phyloP scores from a whole-genome alignment of 2,329 filamentous ascomycete genomes.

The Hirsutella minnesotensis region DNA sequence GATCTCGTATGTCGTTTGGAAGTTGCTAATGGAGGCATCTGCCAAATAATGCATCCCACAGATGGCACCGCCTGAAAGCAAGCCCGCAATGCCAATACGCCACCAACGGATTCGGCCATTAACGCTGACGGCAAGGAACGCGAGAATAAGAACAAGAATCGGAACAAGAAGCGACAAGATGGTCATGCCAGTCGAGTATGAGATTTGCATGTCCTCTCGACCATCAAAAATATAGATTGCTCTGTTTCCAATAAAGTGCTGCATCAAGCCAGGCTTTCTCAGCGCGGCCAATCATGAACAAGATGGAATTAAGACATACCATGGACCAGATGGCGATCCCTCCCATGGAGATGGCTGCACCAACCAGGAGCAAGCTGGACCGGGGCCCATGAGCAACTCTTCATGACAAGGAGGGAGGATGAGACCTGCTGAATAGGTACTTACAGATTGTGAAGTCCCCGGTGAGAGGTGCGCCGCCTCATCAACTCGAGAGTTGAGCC shows the following conservation, averaged over 20 bases:
- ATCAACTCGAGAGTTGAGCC: constrained; percentile 72
- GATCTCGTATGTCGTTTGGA: constrained; percentile 47
- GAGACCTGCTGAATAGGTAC: constrained; percentile 6
- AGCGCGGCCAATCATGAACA: neutral
- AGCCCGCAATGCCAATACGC: constrained; percentile 49
- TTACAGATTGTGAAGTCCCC: constrained; percentile 59
- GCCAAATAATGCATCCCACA: constrained; percentile 80
- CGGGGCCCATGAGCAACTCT: neutral
- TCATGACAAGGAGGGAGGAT: neutral
- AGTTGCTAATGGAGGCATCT: constrained; percentile 69
- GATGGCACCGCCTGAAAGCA: constrained; percentile 62
- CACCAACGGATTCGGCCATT: constrained; percentile 42
- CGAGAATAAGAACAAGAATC: constrained; percentile 57
- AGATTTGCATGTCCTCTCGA: constrained; percentile 50
- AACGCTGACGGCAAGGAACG: constrained; percentile 59
- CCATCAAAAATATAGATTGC: constrained; percentile 60
- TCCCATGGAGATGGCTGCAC: constrained; percentile 59
- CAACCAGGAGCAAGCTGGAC: constrained; percentile 46
- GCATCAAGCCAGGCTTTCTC: neutral
- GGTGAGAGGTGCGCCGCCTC: constrained; percentile 59
- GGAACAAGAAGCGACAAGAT: constrained; percentile 68
- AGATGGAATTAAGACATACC: constrained; percentile 22
- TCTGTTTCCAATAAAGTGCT: constrained; percentile 56
- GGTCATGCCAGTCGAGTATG: constrained; percentile 60
- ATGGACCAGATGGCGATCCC: constrained; percentile 66